Evolutionary conservation across 2,329 filamentous ascomycete genomes (phyloP), one percentile per base, ranked within the genome.

Genomic region (Epichloe amarillans): DNA sequence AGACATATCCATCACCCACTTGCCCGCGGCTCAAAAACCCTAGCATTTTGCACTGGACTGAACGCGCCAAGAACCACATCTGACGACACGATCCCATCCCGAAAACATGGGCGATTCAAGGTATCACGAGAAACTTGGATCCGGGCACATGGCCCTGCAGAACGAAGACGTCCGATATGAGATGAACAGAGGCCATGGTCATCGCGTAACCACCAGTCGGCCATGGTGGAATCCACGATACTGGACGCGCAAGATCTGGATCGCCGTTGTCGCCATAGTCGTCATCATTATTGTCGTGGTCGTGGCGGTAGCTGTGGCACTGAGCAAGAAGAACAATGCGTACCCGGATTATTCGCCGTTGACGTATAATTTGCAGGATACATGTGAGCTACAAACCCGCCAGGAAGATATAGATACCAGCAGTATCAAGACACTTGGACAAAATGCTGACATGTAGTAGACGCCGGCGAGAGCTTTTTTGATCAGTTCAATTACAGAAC

Each of bases 191-290:
- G 52, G 57, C 45, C 54, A 53, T 51, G 23, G 59, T 19, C 58
- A 55, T 3, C 58, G 51, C 21, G 58, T 57, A 15, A 56, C 58
- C 15, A 53, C 63, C 5, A 57, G 54, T 30, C 62, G 60, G 53
- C 63, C 66, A 7, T 66, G 62, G 62, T 78, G 72, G 62, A 69
- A 80, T 54, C 71, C 73, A 0, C 67, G 68, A 47, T 68, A 68
- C 45, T 83, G 79, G 80, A 65, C 71, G 40, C 72, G 73, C 59
- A 72, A 70, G 52, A 69, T 66, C 11, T 82, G 74, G 73, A 58
- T 75, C 5, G 69, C 56, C 3, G 60, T 66, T 1, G 55, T 68
- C 1, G 50, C 71, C 2, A 63, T 64, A 23, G 46, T 73, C 2
- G 57, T 67, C 36, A 60, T 82, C 14, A 58, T 77, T 40, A 64